Evolutionary conservation across 495 filamentous ascomycete species (phyloP).

Genomic region (Podospora fimiseda): DNA sequence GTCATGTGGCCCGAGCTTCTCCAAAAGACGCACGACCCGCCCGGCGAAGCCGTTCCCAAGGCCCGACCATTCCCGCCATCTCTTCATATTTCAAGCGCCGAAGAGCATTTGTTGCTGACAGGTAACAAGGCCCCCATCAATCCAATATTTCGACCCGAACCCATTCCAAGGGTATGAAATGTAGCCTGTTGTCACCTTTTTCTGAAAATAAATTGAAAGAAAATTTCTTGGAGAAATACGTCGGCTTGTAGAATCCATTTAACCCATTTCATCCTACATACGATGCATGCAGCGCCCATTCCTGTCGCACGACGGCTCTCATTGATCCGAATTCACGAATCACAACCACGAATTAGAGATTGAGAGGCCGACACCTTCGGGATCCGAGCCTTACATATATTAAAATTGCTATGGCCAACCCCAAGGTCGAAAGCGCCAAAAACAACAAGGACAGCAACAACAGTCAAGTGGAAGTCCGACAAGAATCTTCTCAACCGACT

Average conservation of each 20-base stretch:
- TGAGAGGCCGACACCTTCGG: too few species aligned
- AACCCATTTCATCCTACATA: neutral
- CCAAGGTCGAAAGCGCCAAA: neutral
- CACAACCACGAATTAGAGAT: too few species aligned
- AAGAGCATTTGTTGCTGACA: too few species aligned
- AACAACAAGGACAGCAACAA: neutral
- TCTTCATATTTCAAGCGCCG: neutral
- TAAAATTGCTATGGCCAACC: neutral
- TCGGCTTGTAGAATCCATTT: too few species aligned
- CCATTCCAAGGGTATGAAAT: too few species aligned
- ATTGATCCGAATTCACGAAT: neutral
- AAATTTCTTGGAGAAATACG: too few species aligned
- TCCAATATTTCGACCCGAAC: too few species aligned
- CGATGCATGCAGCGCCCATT: neutral
- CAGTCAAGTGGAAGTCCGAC: neutral
- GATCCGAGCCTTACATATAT: too few species aligned
- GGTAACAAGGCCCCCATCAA: too few species aligned
- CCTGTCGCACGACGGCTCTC: neutral
- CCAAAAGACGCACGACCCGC: neutral
- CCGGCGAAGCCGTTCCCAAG: neutral
- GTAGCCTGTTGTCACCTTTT: too few species aligned
- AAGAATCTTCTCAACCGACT: neutral
- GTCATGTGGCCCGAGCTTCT: slow-evolving; percentile 11
- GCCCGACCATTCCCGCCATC: neutral
- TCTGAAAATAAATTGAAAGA: neutral